phyloP scores from a whole-genome alignment of 177 flowering plant genomes.

The Vitis hybrid region DNA sequence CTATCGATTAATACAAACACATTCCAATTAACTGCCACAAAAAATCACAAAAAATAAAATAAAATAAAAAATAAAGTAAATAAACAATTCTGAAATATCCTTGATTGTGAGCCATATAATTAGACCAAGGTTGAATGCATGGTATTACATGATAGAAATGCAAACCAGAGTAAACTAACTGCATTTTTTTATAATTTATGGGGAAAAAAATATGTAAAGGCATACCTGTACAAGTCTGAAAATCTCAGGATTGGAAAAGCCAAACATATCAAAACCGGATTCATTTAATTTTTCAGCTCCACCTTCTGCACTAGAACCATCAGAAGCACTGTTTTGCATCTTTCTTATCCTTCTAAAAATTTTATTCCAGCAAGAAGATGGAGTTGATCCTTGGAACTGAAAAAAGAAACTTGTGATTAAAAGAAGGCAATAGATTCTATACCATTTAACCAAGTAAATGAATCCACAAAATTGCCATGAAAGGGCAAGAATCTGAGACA shows the following conservation, averaged over 20 bases:
- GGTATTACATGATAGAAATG: background rate
- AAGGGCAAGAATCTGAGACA: too few relatives aligned
- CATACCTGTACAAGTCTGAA: constrained; percentile 68
- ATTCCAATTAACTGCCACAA: too few relatives aligned
- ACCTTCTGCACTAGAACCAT: constrained; percentile 32
- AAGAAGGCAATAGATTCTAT: too few relatives aligned
- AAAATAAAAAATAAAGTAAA: background rate
- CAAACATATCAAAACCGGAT: constrained; percentile 87
- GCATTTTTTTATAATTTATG: background rate
- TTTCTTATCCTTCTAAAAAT: constrained; percentile 57
- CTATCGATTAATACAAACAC: too few relatives aligned
- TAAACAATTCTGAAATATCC: too few relatives aligned
- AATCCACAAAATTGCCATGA: too few relatives aligned
- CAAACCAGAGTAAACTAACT: background rate
- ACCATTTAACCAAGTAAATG: too few relatives aligned
- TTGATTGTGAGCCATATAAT: too few relatives aligned
- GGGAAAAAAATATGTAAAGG: background rate
- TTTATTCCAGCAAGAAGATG: constrained; percentile 84
- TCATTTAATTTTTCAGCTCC: constrained; percentile 19
- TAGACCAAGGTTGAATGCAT: background rate
- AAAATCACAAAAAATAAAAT: too few relatives aligned
- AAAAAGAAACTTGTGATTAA: constrained; percentile 6
- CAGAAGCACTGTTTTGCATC: constrained; percentile 26
- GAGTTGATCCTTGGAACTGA: constrained; percentile 75
- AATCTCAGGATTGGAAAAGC: constrained; percentile 68